Conservation (phyloP, 768 basidiomycete genomes). For the Rhizopogon salebrosus region DNA sequence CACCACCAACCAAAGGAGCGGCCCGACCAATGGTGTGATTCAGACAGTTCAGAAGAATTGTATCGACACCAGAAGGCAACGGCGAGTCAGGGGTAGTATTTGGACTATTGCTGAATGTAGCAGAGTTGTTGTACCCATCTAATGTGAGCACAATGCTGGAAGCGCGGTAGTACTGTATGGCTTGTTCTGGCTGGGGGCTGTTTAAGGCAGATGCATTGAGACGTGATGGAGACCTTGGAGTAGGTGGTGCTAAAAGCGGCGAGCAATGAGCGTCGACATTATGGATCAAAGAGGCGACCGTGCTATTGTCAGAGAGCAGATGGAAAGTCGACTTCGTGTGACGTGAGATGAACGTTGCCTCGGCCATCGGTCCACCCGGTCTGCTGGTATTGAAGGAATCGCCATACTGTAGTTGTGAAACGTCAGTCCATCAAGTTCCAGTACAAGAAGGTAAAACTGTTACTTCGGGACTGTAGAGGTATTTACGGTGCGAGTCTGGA, state of each 20-base stretch:
- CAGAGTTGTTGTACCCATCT: slow-evolving; percentile 65
- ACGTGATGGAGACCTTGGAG: slow-evolving; percentile 25
- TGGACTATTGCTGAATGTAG: slow-evolving; percentile 33
- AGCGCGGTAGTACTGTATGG: slow-evolving; percentile 62
- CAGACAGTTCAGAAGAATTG: slow-evolving; percentile 46
- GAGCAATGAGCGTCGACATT: slow-evolving; percentile 42
- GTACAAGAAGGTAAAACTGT: background rate
- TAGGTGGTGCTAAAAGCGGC: slow-evolving; percentile 26
- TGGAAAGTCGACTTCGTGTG: slow-evolving; percentile 37
- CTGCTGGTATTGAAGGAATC: slow-evolving; percentile 38
- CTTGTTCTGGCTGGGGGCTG: slow-evolving; percentile 42
- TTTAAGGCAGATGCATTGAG: slow-evolving; percentile 25
- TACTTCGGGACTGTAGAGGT: slow-evolving; percentile 40
- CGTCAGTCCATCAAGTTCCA: slow-evolving; percentile 11
- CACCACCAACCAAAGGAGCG: slow-evolving; percentile 49
- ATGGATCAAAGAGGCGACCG: slow-evolving; percentile 36
- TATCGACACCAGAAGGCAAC: slow-evolving; percentile 49
- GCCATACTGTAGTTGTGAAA: slow-evolving; percentile 36
- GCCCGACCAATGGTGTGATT: slow-evolving; percentile 57
- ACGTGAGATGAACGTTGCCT: slow-evolving; percentile 35
- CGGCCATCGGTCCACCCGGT: slow-evolving; percentile 40
- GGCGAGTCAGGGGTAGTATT: slow-evolving; percentile 38
- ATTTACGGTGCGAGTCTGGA: no score
- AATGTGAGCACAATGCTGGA: slow-evolving; percentile 57
- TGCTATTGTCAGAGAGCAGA: slow-evolving; percentile 44